These are phyloP conservation scores for Rhizophagus sp. DNA, from an alignment of 192 early-diverging fungal genomes.

Conservation along the genomic window DNA sequence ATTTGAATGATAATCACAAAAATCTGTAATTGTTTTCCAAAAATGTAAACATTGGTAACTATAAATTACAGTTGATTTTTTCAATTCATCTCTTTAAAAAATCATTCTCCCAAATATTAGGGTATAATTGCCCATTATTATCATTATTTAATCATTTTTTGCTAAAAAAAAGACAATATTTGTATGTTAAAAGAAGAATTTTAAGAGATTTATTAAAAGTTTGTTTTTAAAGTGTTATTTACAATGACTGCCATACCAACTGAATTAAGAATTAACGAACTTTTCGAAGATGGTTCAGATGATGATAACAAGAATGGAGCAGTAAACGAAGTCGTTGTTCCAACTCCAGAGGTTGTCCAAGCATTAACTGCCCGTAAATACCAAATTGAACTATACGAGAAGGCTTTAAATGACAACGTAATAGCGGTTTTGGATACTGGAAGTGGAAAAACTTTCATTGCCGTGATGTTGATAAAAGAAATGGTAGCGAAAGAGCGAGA, in stretches of 20 bases:
- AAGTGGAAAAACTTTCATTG: conserved; percentile 90
- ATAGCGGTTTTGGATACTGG: conserved; percentile 93
- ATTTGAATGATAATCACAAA: too few relatives aligned
- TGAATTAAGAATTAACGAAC: background rate
- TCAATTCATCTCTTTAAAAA: too few relatives aligned
- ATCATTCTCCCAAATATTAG: background rate
- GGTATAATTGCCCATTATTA: too few relatives aligned
- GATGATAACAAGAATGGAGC: background rate
- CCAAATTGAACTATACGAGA: conserved; percentile 73
- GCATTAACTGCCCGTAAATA: conserved; percentile 50
- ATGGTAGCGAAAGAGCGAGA: conserved; percentile 48
- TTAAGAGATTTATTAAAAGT: too few relatives aligned
- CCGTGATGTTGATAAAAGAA: conserved; percentile 84
- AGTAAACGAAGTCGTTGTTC: background rate
- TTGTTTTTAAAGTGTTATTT: background rate
- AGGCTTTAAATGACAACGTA: conserved; percentile 71
- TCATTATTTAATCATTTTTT: too few relatives aligned
- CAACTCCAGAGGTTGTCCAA: background rate
- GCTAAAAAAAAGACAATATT: too few relatives aligned
- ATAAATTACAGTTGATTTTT: too few relatives aligned
- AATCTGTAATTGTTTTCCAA: too few relatives aligned
- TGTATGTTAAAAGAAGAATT: too few relatives aligned
- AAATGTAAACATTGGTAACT: too few relatives aligned
- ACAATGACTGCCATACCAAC: background rate
- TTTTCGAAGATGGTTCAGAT: background rate